phyloP scores from a whole-genome alignment of 1,284 basidiomycete species.

The Lentinula novae-zelandiae region DNA sequence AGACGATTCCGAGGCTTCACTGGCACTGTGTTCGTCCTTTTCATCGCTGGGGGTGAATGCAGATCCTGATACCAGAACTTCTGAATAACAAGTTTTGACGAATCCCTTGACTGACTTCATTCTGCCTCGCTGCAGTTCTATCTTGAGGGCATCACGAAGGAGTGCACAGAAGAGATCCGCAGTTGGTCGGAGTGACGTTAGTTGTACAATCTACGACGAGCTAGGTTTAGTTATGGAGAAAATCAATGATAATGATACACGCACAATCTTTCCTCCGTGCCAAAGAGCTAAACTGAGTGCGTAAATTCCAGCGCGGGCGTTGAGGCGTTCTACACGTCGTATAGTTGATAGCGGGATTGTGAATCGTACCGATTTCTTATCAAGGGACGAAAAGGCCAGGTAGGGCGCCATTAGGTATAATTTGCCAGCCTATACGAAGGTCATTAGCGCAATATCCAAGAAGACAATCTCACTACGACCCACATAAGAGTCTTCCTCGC shows the following conservation, averaged over 20 bases:
- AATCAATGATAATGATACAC: conserved; percentile 27
- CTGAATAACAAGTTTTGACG: conserved; percentile 92
- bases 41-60: conserved; percentile 58
- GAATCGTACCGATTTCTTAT: conserved; percentile 89
- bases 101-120: conserved; percentile 96
- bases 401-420: conserved; percentile 89
- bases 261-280: conserved; percentile 93
- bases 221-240: not conserved
- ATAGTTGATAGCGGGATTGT: conserved; percentile 92
- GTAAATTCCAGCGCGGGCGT: conserved; percentile 91
- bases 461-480: conserved; percentile 32
- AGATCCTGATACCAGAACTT: conserved; percentile 69
- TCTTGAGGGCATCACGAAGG: conserved; percentile 87
- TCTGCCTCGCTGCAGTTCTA: conserved; percentile 79
- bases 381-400: conserved; percentile 88
- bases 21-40: conserved; percentile 43
- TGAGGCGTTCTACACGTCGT: conserved; percentile 91
- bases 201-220: conserved; percentile 76
- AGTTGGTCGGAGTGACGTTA: conserved; percentile 93
- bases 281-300: conserved; percentile 92
- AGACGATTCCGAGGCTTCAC: conserved; percentile 34
- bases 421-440: conserved; percentile 72
- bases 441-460: not conserved
- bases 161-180: conserved; percentile 93
- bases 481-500: conserved; percentile 90